Evolutionary conservation across 352 stramenopile genomes (phyloP), one percentile per base, ranked within the genome.

Genomic region (Globisporangium uncinulatum): DNA sequence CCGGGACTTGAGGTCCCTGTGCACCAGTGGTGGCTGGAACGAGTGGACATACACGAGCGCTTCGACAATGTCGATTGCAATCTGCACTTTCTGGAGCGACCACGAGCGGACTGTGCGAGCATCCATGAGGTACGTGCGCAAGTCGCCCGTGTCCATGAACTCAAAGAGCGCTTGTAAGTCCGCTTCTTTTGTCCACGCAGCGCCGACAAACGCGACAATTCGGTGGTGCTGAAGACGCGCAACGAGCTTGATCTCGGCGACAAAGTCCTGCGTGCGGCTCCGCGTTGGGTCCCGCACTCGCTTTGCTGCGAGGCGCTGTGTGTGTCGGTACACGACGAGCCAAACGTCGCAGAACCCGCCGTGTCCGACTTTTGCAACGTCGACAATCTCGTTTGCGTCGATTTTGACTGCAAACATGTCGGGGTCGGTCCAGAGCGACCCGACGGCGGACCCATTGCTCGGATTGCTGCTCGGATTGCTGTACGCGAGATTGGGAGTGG

Each of bases 81-180:
- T 47, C 44, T 59, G 44, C 0, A 59, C 8, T 17, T 59, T 59
- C 13, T 51, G 42, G 4, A 15, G 9, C 7, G 14, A 52, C 43
- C 53, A 59, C 6, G 17, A 1, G 13, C 36, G 37, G 11, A 32
- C 13, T 11, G 37, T 17, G 20, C 48, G 54, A 17, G 56, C 46
- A 0, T 53, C 45, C 24, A 64, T 41, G 5, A 89, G 62, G n/a
- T 74, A 74, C 0, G 62, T 63, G 6, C 73, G 65, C 1, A 87
- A 43, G 45, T 89, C 74, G 32, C 79, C 74, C 3, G 63, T 70
- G 1, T 75, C 47, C 74, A 87, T 84, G 57, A 81, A 89, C 62
- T 89, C 76, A 46, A 82, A 83, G 9, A 89, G 46, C 7, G 72
- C 78, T 59, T 84, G 71, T 0, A 86, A 42, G 48, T 87, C 71